Conservation (phyloP, 257 asterid species). For the Solanum ahanhuiri region DNA sequence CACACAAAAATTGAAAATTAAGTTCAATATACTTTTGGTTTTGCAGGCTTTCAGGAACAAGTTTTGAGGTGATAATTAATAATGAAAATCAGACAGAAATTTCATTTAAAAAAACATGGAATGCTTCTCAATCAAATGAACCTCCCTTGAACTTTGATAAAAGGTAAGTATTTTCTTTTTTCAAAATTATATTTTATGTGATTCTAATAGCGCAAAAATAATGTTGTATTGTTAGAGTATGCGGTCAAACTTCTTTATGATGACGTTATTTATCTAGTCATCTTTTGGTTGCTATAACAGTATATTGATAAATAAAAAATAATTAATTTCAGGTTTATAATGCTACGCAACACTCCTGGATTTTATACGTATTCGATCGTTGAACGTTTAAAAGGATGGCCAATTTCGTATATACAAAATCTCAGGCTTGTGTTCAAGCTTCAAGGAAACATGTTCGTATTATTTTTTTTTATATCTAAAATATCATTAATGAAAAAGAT, state of each 20-base stretch:
- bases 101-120: slow-evolving; percentile 40
- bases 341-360: slow-evolving; percentile 33
- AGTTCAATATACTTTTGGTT: background rate
- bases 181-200: background rate
- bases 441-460: slow-evolving; percentile 16
- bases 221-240: fast-evolving
- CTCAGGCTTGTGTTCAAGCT: slow-evolving; percentile 46
- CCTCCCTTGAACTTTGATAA: slow-evolving; percentile 47
- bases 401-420: slow-evolving; percentile 27
- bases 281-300: background rate
- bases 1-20: background rate
- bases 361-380: slow-evolving; percentile 40
- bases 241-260: background rate
- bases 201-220: background rate
- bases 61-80: slow-evolving; percentile 23
- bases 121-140: slow-evolving; percentile 1
- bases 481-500: background rate
- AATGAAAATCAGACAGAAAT: slow-evolving; percentile 30
- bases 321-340: slow-evolving; percentile 18
- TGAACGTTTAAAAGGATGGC: slow-evolving; percentile 31
- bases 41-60: slow-evolving; percentile 35
- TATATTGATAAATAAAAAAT: background rate
- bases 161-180: slow-evolving; percentile 12
- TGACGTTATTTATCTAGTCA: background rate
- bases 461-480: background rate